Evolutionary conservation across 805 yeast species (phyloP).

Genomic region (Pichia manshurica): DNA sequence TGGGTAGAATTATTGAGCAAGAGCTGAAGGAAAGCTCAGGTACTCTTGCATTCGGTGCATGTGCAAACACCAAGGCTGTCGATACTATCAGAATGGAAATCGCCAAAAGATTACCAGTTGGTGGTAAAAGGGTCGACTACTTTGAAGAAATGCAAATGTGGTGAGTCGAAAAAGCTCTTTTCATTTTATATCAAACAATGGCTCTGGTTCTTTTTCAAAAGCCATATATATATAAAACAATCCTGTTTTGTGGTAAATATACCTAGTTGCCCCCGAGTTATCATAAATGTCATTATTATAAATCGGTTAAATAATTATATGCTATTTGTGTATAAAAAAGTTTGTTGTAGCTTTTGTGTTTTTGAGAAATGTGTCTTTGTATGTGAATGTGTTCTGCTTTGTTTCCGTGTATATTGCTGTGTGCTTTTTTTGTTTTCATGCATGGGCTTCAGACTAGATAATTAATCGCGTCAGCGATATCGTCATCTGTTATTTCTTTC

Average conservation of each 20-base stretch:
- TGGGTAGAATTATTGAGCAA: constrained; percentile 29
- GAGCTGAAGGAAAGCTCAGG: constrained; percentile 36
- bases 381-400: too few relatives aligned
- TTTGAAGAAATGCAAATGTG: constrained; percentile 34
- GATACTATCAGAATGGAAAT: constrained; percentile 27
- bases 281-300: too few relatives aligned
- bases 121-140: constrained; percentile 24
- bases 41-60: constrained; percentile 41
- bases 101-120: constrained; percentile 13
- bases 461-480: constrained; percentile 36
- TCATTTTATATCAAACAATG: not conserved
- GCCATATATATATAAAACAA: too few relatives aligned
- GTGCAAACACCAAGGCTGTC: constrained; percentile 44
- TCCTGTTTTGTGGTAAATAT: too few relatives aligned
- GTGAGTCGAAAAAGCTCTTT: constrained; percentile 17
- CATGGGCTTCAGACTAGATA: too few relatives aligned
- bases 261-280: too few relatives aligned
- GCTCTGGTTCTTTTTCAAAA: too few relatives aligned
- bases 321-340: too few relatives aligned
- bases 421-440: too few relatives aligned
- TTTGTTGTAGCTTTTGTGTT: too few relatives aligned
- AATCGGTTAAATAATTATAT: too few relatives aligned
- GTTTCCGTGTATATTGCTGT: too few relatives aligned
- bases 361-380: not conserved
- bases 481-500: constrained; percentile 13